Percentiles rank a stretch among this genome's conserved stretches.
phyloP scores from a whole-genome alignment of 192 early-diverging fungal genomes.

The Podila minutissima region DNA sequence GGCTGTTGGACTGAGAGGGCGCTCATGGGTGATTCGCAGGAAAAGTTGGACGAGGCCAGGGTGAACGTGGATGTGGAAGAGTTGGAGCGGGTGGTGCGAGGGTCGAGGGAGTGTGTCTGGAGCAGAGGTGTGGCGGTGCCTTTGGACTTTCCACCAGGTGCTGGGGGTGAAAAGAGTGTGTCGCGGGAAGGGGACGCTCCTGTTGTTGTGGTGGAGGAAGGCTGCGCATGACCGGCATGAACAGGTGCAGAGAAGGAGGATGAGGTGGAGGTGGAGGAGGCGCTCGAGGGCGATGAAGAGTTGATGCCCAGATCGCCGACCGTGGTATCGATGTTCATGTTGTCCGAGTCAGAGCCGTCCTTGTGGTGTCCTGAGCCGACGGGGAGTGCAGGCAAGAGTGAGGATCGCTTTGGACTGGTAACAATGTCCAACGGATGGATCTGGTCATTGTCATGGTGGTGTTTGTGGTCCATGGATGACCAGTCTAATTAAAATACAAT shows the following conservation, averaged over 20 bases:
- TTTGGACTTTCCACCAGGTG: neutral
- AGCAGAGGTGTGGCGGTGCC: neutral
- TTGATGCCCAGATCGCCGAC: conserved; percentile 19
- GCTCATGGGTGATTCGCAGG: conserved; percentile 9
- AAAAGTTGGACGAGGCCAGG: neutral
- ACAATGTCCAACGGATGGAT: neutral
- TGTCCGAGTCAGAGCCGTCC: conserved; percentile 3
- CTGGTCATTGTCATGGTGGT: conserved; percentile 2
- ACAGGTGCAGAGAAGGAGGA: neutral
- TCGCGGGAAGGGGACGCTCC: neutral
- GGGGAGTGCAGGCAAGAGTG: conserved; percentile 36
- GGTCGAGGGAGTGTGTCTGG: conserved; percentile 22
- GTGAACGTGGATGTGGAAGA: neutral
- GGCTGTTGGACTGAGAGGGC: conserved; percentile 7
- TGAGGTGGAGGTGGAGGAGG: conserved; percentile 1
- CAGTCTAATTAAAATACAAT: neutral
- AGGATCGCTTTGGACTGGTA: conserved; percentile 2
- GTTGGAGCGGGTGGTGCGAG: neutral
- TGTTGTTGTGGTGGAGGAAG: neutral
- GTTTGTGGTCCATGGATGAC: conserved; percentile 12
- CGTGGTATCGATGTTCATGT: conserved; percentile 21
- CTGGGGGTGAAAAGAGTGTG: neutral
- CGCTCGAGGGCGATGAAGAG: conserved; percentile 7
- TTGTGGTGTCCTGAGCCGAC: conserved; percentile 12
- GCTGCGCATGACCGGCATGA: too few relatives aligned